These are phyloP conservation scores for Fusarium sp. DNA, from an alignment of 2,329 filamentous ascomycete species.

Conservation along the genomic window DNA sequence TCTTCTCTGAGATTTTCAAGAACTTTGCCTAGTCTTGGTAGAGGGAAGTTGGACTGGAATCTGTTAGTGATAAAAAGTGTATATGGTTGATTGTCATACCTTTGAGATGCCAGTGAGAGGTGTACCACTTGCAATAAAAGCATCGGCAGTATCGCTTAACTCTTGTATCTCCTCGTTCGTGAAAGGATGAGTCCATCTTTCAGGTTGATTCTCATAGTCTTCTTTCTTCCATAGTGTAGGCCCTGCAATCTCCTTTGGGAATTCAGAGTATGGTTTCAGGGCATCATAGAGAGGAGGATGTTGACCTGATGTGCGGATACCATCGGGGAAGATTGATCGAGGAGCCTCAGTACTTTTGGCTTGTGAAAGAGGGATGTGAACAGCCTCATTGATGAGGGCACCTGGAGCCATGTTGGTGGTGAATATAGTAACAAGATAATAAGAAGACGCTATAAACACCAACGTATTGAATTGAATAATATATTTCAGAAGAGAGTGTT, in stretches of 20 bases:
- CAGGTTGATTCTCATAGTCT: slow-evolving; percentile 72
- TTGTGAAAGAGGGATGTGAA: slow-evolving; percentile 31
- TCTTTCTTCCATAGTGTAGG: slow-evolving; percentile 79
- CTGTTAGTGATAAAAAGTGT: slow-evolving; percentile 4
- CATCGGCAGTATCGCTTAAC: slow-evolving; percentile 74
- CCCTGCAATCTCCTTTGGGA: slow-evolving; percentile 77
- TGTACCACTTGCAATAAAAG: slow-evolving; percentile 72
- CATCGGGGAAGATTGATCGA: slow-evolving; percentile 58
- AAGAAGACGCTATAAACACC: not conserved
- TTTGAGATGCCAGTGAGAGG: slow-evolving; percentile 76
- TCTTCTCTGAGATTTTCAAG: slow-evolving; percentile 56
- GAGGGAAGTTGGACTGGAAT: slow-evolving; percentile 57
- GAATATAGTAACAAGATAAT: not conserved
- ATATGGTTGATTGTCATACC: slow-evolving; percentile 26
- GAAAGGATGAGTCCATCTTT: slow-evolving; percentile 81
- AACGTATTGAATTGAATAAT: slow-evolving; percentile 13
- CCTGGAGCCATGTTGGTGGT: slow-evolving; percentile 44
- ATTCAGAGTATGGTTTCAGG: slow-evolving; percentile 74
- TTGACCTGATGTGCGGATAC: slow-evolving; percentile 73
- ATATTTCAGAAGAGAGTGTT: not conserved
- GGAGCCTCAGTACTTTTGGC: slow-evolving; percentile 46
- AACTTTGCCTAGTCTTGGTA: slow-evolving; percentile 55
- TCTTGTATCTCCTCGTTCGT: slow-evolving; percentile 75
- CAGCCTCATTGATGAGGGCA: slow-evolving; percentile 41
- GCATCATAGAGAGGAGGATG: slow-evolving; percentile 75